Conservation (phyloP, 2,329 filamentous ascomycete species). For the Madurella mycetomatis region DNA sequence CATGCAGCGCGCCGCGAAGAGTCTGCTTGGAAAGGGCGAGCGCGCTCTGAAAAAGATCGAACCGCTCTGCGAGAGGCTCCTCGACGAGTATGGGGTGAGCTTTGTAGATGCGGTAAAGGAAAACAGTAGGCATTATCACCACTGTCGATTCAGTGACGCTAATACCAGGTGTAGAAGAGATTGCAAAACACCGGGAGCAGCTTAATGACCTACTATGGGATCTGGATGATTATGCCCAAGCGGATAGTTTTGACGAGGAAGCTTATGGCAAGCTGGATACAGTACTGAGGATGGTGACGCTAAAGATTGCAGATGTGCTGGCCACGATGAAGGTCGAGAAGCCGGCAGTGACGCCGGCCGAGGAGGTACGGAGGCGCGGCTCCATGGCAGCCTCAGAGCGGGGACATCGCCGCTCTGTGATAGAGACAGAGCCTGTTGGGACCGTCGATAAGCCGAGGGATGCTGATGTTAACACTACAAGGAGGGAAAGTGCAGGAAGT, state of each 20-base stretch:
- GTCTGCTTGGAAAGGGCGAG: slow-evolving; percentile 36
- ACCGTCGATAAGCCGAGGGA: neutral
- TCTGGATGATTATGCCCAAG: slow-evolving; percentile 52
- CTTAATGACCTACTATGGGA: slow-evolving; percentile 51
- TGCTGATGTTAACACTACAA: neutral
- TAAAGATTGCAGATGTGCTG: slow-evolving; percentile 47
- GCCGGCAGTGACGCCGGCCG: neutral
- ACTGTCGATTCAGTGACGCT: neutral
- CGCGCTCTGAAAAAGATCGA: slow-evolving; percentile 44
- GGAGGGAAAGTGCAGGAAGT: neutral
- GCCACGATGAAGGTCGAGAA: slow-evolving; percentile 50
- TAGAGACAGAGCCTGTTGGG: neutral
- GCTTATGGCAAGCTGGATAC: slow-evolving; percentile 48
- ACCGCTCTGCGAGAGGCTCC: slow-evolving; percentile 45
- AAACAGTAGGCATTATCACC: slow-evolving; percentile 40
- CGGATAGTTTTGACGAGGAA: slow-evolving; percentile 46
- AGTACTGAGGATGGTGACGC: slow-evolving; percentile 44
- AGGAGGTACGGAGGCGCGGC: neutral
- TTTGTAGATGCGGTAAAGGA: slow-evolving; percentile 51
- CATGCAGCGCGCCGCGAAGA: slow-evolving; percentile 47
- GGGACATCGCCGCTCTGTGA: neutral
- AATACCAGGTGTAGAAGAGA: slow-evolving; percentile 38
- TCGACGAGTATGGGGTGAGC: slow-evolving; percentile 45
- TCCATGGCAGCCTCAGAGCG: neutral
- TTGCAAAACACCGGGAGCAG: slow-evolving; percentile 44